phyloP scores from a whole-genome alignment of 1,284 basidiomycete species.

The Stereum hirsutum region DNA sequence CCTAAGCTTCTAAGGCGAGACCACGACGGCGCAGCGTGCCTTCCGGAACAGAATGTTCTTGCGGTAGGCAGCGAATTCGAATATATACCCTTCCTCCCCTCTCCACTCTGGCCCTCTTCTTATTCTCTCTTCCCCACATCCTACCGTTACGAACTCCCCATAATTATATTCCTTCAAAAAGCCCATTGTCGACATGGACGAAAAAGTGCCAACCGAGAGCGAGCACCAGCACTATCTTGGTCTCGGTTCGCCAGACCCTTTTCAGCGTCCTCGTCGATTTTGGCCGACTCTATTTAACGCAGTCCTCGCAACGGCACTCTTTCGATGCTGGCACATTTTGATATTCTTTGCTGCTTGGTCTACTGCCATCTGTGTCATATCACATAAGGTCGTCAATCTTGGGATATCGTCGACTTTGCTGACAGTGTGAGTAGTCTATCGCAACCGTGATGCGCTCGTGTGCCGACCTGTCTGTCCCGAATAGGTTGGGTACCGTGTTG shows the following conservation, averaged over 20 bases:
- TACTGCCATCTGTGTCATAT: constrained; percentile 42
- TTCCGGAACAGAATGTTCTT: too few relatives aligned
- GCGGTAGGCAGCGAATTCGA: too few relatives aligned
- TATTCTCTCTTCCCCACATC: too few relatives aligned
- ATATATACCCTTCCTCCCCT: too few relatives aligned
- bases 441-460: background rate
- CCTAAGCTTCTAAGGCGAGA: too few relatives aligned
- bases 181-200: too few relatives aligned
- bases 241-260: constrained; percentile 9
- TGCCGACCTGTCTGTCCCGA: background rate
- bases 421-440: constrained; percentile 39
- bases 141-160: too few relatives aligned
- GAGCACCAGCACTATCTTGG: background rate
- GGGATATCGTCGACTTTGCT: constrained; percentile 42
- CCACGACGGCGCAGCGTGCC: too few relatives aligned
- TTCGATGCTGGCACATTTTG: constrained; percentile 61
- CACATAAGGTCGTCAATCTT: constrained; percentile 33
- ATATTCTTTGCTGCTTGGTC: constrained; percentile 55
- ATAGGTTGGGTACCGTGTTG: constrained; percentile 52
- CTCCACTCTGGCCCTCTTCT: too few relatives aligned
- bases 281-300: constrained; percentile 31
- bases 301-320: constrained; percentile 50
- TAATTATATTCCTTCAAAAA: too few relatives aligned
- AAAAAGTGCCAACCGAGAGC: too few relatives aligned
- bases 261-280: constrained; percentile 1